These are phyloP conservation scores for Gyromitra esculenta DNA, from an alignment of 2,329 filamentous ascomycete genomes.

Conservation along the genomic window DNA sequence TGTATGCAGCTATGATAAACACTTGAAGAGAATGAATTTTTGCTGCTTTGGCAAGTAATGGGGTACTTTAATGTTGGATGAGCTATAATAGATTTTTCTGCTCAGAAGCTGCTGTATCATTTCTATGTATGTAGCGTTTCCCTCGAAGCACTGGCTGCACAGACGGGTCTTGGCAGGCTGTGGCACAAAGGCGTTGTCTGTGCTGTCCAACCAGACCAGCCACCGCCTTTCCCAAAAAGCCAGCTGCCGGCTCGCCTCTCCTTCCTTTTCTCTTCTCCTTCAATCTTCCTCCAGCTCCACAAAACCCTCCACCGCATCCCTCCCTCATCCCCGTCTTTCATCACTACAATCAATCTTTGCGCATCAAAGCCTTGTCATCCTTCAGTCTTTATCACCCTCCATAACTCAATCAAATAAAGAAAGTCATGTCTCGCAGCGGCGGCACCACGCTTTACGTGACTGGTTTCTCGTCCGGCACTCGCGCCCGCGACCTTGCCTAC, in stretches of 20 bases:
- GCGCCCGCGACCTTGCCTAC: constrained; percentile 89
- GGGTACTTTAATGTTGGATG: constrained; percentile 39
- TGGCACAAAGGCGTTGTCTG: constrained; percentile 46
- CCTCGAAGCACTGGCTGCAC: not conserved
- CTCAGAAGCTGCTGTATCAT: constrained; percentile 28
- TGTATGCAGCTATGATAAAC: constrained; percentile 38
- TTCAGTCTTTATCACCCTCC: constrained; percentile 26
- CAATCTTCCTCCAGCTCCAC: constrained; percentile 51
- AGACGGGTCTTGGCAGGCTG: constrained; percentile 23
- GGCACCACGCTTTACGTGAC: constrained; percentile 58
- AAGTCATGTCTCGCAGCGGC: constrained; percentile 57
- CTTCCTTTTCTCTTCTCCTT: constrained; percentile 51
- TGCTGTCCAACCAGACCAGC: constrained; percentile 42
- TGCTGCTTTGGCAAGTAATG: constrained; percentile 34
- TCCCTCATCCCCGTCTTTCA: constrained; percentile 46
- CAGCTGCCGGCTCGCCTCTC: constrained; percentile 46
- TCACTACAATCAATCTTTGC: constrained; percentile 38
- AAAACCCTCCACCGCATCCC: constrained; percentile 32
- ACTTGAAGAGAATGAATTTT: constrained; percentile 44
- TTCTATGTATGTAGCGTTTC: not conserved
- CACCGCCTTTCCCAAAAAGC: constrained; percentile 52
- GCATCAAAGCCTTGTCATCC: constrained; percentile 27
- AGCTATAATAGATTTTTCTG: constrained; percentile 41
- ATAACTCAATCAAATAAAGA: constrained; percentile 27
- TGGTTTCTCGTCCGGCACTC: constrained; percentile 98